phyloP scores from a whole-genome alignment of 768 basidiomycete species.

The Gloeophyllum trabeum region DNA sequence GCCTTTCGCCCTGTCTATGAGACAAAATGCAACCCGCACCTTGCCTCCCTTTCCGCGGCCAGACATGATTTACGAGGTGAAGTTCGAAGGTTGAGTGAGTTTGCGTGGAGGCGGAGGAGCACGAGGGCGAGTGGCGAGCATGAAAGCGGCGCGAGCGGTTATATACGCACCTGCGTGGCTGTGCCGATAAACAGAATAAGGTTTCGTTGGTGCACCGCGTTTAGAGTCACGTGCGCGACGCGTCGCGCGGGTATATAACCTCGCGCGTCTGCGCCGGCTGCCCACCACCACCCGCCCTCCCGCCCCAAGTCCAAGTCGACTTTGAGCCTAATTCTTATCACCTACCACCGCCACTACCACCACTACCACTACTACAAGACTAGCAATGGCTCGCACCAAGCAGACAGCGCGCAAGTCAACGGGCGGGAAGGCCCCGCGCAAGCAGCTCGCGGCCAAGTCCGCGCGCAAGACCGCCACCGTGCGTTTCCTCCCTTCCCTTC shows the following conservation, averaged over 20 bases:
- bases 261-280: not conserved
- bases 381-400: slow-evolving; percentile 60
- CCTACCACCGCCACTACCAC: not conserved
- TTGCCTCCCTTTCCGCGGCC: slow-evolving; percentile 76
- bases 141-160: too few relatives aligned
- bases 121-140: not conserved
- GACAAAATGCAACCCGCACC: slow-evolving; percentile 20
- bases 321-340: slow-evolving; percentile 1
- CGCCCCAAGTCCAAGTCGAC: not conserved
- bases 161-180: not conserved
- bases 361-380: slow-evolving; percentile 3
- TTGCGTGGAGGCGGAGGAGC: slow-evolving; percentile 4
- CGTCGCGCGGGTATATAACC: slow-evolving; percentile 12
- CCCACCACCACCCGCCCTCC: not conserved
- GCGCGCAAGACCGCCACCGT: slow-evolving; percentile 48
- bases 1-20: not conserved
- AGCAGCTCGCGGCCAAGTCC: slow-evolving; percentile 61
- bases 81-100: slow-evolving; percentile 1
- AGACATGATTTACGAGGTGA: slow-evolving; percentile 37
- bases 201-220: slow-evolving; percentile 15
- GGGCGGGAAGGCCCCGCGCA: slow-evolving; percentile 63
- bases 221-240: slow-evolving; percentile 9
- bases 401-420: slow-evolving; percentile 73
- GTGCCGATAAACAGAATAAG: slow-evolving; percentile 9
- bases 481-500: not conserved